Evolutionary conservation across 75 land plant species (phyloP), one percentile per base, ranked within the genome.

Genomic region (Pinus albicaulis): DNA sequence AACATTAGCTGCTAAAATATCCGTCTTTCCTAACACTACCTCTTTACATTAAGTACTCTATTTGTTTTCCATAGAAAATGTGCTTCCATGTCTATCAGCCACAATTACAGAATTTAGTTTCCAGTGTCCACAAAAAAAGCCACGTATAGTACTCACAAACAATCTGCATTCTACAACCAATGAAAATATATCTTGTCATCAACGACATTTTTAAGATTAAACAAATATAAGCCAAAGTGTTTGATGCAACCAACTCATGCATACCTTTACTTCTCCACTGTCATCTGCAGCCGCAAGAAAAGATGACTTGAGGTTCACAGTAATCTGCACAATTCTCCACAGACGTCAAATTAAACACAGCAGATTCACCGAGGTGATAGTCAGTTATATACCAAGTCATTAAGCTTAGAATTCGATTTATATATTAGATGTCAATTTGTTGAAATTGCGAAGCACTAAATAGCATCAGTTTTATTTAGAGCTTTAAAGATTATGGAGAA

Each of bases 281-380:
- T 95, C 98, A 89, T 95, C 96, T 76, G 93, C 90, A 66, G 93
- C 86, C 41, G 95, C 95, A 68, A 95, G 89, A 80, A 79, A 95
- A 59, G 89, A 82, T 56, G 91, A 82, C 75, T 82, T 90, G 7
- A 65, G 56, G 66, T 83, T 92, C 70, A 92, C 82, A 25, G 84
- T 78, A 68, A 95, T 80, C 98, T 95, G 85, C 75, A 79, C 41
- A 5, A 52, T 8, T 48, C 10, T 48, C 52, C 8, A 48, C 52
- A 48, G 10, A 48, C 52, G 11, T 48, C 11, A 48, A 48, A 48
- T 0, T 7, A 48, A 48, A 48, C 52, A 48, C 52, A 48, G 10
- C 52, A 48, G 52, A 48, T 48, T 48, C 52, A 48, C 8, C 52
- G 10, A 48, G 10, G 52, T 48, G 52, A 48, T 8, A 48, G 52